Conservation (phyloP, 768 basidiomycete genomes). For the Leccinum sublutescens region DNA sequence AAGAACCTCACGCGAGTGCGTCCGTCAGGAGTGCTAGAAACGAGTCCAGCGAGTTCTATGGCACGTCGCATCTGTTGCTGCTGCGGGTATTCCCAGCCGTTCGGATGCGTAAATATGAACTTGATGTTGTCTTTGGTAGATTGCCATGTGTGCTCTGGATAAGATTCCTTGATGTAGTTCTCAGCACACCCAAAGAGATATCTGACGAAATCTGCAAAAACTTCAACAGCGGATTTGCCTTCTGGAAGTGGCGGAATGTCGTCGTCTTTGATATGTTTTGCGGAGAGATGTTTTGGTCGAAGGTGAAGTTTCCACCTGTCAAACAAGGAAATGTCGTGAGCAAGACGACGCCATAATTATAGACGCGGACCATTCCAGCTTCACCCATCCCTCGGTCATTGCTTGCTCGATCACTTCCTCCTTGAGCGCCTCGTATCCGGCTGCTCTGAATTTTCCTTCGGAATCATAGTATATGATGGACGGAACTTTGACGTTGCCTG, state of each 20-base stretch:
- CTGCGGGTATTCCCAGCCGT: constrained; percentile 60
- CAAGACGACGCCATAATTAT: too few relatives aligned
- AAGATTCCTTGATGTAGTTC: constrained; percentile 44
- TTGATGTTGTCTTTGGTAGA: constrained; percentile 41
- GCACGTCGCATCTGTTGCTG: constrained; percentile 53
- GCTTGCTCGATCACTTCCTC: constrained; percentile 36
- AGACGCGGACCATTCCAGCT: constrained; percentile 39
- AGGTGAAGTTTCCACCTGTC: constrained; percentile 39
- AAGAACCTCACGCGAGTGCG: constrained; percentile 48
- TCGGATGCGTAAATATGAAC: constrained; percentile 57
- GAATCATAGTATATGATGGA: constrained; percentile 40
- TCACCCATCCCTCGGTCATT: constrained; percentile 40
- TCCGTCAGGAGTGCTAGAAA: constrained; percentile 38
- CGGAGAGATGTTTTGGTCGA: constrained; percentile 30
- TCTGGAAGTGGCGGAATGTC: constrained; percentile 40
- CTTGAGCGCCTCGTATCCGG: constrained; percentile 36
- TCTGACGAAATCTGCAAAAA: constrained; percentile 43
- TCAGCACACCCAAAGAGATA: constrained; percentile 44
- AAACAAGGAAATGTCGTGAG: too few relatives aligned
- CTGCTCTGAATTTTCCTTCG: constrained; percentile 20
- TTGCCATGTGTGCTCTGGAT: constrained; percentile 43
- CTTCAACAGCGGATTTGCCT: constrained; percentile 35
- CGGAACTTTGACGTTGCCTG: neutral
- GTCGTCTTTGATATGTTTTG: constrained; percentile 2
- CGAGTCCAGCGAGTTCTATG: constrained; percentile 47